Percentiles rank a stretch among this genome's conserved stretches.
Conservation (phyloP, 345 rosid genomes). For the Bretschneidera sinensis region DNA sequence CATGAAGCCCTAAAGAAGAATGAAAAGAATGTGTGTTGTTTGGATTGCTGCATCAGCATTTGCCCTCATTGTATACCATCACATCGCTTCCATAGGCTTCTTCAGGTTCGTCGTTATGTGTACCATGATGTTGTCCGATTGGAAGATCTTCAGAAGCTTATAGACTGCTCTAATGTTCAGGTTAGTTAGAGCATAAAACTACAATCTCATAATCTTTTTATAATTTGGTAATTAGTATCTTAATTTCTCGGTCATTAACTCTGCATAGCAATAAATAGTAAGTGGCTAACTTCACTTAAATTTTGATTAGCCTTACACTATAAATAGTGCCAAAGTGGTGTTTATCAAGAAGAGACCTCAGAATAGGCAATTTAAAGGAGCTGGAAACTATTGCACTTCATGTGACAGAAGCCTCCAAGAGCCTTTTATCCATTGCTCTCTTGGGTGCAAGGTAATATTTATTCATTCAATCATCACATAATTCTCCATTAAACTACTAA, state of each 20-base stretch:
- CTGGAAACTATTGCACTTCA: conserved; percentile 86
- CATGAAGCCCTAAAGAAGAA: conserved; percentile 88
- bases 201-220: no score
- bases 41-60: conserved; percentile 86
- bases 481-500: no score
- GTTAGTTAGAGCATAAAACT: no score
- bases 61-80: conserved; percentile 93
- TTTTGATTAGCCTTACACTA: conserved; percentile 66
- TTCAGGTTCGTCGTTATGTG: conserved; percentile 92
- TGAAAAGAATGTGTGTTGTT: conserved; percentile 83
- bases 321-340: conserved; percentile 91
- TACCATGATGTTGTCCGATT: conserved; percentile 94
- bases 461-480: no score
- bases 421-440: conserved; percentile 87
- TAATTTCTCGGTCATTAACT: background rate
- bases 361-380: conserved; percentile 86
- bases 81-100: conserved; percentile 85
- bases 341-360: conserved; percentile 97
- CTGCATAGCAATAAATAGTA: no score
- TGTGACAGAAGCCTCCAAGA: conserved; percentile 96
- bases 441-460: conserved; percentile 97
- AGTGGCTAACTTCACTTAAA: background rate
- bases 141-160: conserved; percentile 84
- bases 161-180: conserved; percentile 96
- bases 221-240: no score